phyloP scores from a whole-genome alignment of 1,139 yeast genomes.

The Yamadazyma diospyri region DNA sequence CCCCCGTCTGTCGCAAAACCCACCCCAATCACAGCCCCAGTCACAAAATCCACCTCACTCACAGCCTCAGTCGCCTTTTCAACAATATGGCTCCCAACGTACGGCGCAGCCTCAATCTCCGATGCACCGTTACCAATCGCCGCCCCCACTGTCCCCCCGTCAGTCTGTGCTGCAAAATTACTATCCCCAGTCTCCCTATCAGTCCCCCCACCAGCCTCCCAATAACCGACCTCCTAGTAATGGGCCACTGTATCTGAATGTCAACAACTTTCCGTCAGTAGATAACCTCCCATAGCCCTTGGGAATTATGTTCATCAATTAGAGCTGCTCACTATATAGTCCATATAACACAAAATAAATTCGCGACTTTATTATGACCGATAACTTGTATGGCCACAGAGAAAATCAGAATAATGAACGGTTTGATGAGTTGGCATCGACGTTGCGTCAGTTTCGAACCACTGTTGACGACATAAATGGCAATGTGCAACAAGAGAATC shows the following conservation, averaged over 20 bases:
- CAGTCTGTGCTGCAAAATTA: background rate
- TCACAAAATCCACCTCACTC: background rate
- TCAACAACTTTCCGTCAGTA: conserved; percentile 29
- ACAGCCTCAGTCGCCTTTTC: conserved; percentile 2
- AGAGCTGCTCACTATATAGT: no score
- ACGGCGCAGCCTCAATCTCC: conserved; percentile 4
- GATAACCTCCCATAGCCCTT: conserved; percentile 1
- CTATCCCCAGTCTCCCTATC: conserved; percentile 1
- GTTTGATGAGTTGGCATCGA: conserved; percentile 44
- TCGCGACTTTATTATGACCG: no score
- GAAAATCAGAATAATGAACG: conserved; percentile 45
- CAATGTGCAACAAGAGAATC: conserved; percentile 38
- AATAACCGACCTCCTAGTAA: conserved; percentile 12
- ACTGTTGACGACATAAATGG: conserved; percentile 47
- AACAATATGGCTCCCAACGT: conserved; percentile 6
- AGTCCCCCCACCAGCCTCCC: conserved; percentile 1
- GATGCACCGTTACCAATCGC: conserved; percentile 6
- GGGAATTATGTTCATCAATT: no score
- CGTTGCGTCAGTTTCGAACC: conserved; percentile 42
- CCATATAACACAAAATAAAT: no score
- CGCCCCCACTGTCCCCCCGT: conserved; percentile 4
- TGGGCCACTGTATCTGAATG: conserved; percentile 29
- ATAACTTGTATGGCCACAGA: conserved; percentile 40
- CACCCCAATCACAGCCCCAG: conserved; percentile 4
- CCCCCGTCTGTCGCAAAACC: no score